These are phyloP conservation scores for Limonomyces culmigenus DNA, from an alignment of 1,284 basidiomycete genomes.

Conservation along the genomic window DNA sequence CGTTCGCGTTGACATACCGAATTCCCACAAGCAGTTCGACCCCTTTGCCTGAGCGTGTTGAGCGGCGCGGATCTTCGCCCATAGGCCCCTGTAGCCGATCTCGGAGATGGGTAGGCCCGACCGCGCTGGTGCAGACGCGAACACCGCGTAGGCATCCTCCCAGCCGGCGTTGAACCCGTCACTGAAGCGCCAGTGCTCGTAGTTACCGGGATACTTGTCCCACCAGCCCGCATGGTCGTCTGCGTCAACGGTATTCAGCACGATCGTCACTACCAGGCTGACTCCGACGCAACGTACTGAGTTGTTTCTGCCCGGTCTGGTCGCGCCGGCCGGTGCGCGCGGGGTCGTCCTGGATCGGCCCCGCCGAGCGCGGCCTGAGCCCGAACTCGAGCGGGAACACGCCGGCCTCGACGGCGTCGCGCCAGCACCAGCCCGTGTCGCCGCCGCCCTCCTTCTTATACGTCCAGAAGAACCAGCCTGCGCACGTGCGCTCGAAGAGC, in stretches of 20 bases:
- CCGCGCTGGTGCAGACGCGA: conserved; percentile 14
- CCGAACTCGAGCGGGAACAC: conserved; percentile 28
- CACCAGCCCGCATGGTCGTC: conserved; percentile 43
- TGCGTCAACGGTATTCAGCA: conserved; percentile 9
- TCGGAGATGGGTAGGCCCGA: conserved; percentile 21
- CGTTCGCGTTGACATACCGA: conserved; percentile 21
- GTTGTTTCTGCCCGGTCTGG: conserved; percentile 17
- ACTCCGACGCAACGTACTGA: conserved; percentile 16
- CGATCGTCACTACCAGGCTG: background rate
- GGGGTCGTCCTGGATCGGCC: conserved; percentile 6
- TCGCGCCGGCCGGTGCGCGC: conserved; percentile 11
- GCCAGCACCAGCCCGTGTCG: conserved; percentile 67
- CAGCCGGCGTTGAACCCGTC: conserved; percentile 54
- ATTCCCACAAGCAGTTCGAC: conserved; percentile 37
- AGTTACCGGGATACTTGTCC: conserved; percentile 28
- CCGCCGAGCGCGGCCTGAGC: no score
- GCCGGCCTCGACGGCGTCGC: conserved; percentile 47
- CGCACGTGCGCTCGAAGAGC: conserved; percentile 47
- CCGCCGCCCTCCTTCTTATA: conserved; percentile 58
- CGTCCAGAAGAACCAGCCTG: conserved; percentile 84
- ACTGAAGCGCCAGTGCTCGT: conserved; percentile 52
- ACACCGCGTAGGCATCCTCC: conserved; percentile 51
- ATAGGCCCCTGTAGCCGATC: conserved; percentile 45
- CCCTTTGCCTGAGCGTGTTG: conserved; percentile 27
- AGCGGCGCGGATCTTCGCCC: conserved; percentile 29